These are phyloP conservation scores for Metroxylon sagu DNA, from an alignment of 176 grass and related monocot genomes.

Conservation along the genomic window DNA sequence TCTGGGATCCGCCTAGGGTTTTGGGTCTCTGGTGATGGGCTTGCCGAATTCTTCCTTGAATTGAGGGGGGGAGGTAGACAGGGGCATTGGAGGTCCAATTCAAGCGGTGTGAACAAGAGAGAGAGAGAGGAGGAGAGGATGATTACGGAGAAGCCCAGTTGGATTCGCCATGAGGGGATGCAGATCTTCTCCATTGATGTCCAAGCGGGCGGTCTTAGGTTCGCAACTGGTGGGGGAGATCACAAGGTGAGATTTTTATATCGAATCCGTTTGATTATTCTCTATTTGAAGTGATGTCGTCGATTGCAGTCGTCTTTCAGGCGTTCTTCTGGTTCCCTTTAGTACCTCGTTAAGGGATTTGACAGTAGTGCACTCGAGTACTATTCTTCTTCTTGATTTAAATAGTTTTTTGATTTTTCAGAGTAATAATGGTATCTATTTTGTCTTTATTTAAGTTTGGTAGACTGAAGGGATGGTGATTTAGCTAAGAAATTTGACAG, in stretches of 20 bases:
- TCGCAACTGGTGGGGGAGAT: slow-evolving; percentile 91
- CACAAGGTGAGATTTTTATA: slow-evolving; percentile 53
- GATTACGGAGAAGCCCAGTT: slow-evolving; percentile 86
- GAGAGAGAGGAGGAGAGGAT: slow-evolving; percentile 18
- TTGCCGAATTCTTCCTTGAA: slow-evolving; percentile 1
- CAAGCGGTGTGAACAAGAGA: neutral
- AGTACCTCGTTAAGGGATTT: too few relatives aligned
- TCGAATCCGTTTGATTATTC: too few relatives aligned
- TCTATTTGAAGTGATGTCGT: too few relatives aligned
- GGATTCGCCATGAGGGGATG: slow-evolving; percentile 84
- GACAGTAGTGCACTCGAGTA: too few relatives aligned
- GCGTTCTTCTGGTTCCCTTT: too few relatives aligned
- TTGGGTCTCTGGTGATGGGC: neutral
- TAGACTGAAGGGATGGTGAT: too few relatives aligned
- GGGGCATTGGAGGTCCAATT: neutral
- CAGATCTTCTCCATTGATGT: slow-evolving; percentile 99
- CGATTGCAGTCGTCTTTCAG: too few relatives aligned
- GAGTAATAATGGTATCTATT: too few relatives aligned
- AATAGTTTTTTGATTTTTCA: too few relatives aligned
- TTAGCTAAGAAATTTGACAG: too few relatives aligned
- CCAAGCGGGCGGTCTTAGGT: slow-evolving; percentile 67
- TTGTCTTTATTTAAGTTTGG: too few relatives aligned
- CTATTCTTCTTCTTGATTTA: too few relatives aligned
- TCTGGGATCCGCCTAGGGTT: neutral
- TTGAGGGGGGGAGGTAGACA: neutral